Conservation (phyloP, 108 stramenopile species). For the Nitzschia sp. region DNA sequence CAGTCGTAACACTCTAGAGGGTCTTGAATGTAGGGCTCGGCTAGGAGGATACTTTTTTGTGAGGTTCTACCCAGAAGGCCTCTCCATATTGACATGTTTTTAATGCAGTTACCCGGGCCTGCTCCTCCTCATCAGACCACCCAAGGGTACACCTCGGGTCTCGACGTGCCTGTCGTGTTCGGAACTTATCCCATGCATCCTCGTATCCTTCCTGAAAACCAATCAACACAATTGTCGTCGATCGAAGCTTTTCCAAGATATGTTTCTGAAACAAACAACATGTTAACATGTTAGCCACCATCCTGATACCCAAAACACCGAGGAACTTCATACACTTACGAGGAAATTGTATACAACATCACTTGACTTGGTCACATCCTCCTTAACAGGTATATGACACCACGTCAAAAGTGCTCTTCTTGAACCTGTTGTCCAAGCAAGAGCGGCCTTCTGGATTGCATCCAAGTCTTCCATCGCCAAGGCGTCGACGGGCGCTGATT, state of each 20-base stretch:
- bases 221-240: slow-evolving; percentile 49
- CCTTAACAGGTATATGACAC: slow-evolving; percentile 46
- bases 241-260: slow-evolving; percentile 11
- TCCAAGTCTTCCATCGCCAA: slow-evolving; percentile 52
- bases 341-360: slow-evolving; percentile 23
- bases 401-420: slow-evolving; percentile 65
- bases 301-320: neutral
- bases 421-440: slow-evolving; percentile 56
- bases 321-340: slow-evolving; percentile 32
- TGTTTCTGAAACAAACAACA: neutral
- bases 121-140: slow-evolving; percentile 64
- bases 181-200: slow-evolving; percentile 32
- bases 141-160: slow-evolving; percentile 48
- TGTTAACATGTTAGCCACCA: neutral
- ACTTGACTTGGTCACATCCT: slow-evolving; percentile 18
- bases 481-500: slow-evolving; percentile 57
- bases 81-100: slow-evolving; percentile 39
- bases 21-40: too few species aligned
- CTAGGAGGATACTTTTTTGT: too few species aligned
- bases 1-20: too few species aligned
- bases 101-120: slow-evolving; percentile 32
- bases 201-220: slow-evolving; percentile 57
- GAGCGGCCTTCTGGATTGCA: slow-evolving; percentile 62
- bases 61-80: slow-evolving; percentile 12
- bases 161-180: slow-evolving; percentile 41